Conservation (phyloP, 1,284 basidiomycete species). For the Amylostereum areolatum region DNA sequence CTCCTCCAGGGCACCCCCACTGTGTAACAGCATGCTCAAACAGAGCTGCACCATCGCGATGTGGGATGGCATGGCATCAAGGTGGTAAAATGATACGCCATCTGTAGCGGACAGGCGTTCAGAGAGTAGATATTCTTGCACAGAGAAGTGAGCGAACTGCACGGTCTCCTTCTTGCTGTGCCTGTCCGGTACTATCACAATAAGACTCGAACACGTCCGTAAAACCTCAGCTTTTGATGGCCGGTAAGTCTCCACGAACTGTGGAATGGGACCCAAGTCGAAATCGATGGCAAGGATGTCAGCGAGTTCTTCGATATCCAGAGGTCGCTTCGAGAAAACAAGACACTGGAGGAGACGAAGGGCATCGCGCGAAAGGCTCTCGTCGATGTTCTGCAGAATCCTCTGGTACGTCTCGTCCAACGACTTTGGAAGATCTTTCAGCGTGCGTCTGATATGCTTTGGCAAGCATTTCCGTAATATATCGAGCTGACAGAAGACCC, state of each 20-base stretch:
- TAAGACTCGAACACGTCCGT: background rate
- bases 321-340: background rate
- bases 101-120: background rate
- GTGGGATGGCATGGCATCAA: background rate
- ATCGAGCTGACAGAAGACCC: background rate
- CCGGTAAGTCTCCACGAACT: background rate
- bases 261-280: background rate
- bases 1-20: background rate
- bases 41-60: background rate
- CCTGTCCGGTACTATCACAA: background rate
- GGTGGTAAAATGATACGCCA: background rate
- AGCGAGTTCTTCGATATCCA: background rate
- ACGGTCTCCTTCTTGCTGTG: background rate
- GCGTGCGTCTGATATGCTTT: background rate
- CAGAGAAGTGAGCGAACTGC: background rate
- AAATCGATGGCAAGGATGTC: background rate
- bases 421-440: background rate
- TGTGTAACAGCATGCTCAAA: background rate
- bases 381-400: background rate
- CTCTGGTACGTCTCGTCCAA: constrained; percentile 2
- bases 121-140: constrained; percentile 1
- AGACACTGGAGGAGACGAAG: background rate
- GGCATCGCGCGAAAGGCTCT: background rate
- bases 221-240: background rate
- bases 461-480: background rate